phyloP scores from a whole-genome alignment of 2,329 filamentous ascomycete species.

The Beauveria pseudobassiana region DNA sequence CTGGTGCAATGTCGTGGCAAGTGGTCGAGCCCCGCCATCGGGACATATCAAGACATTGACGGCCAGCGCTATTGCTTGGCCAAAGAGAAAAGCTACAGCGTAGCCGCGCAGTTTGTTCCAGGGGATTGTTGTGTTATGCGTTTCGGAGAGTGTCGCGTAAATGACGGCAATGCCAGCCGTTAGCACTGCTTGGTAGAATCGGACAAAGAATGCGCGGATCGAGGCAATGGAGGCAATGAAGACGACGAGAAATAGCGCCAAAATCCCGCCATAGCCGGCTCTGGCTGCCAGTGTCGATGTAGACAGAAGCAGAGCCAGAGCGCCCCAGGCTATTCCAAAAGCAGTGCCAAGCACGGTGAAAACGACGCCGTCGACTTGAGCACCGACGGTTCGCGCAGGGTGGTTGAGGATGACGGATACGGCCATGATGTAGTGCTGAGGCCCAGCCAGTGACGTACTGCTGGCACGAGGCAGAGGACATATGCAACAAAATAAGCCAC shows the following conservation, averaged over 20 bases:
- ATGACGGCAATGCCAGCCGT: conserved; percentile 48
- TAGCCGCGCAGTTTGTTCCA: conserved; percentile 47
- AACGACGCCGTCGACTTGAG: conserved; percentile 48
- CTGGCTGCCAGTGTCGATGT: conserved; percentile 38
- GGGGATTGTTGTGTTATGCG: conserved; percentile 31
- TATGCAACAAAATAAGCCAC: conserved; percentile 51
- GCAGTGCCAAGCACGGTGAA: conserved; percentile 47
- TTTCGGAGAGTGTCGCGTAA: conserved; percentile 46
- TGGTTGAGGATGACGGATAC: conserved; percentile 53
- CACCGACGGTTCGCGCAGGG: conserved; percentile 46
- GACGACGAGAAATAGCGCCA: conserved; percentile 47
- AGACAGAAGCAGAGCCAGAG: conserved; percentile 45
- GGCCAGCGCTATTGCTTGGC: conserved; percentile 44
- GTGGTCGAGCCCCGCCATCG: conserved; percentile 46
- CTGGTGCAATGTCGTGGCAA: conserved; percentile 40
- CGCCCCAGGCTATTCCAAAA: conserved; percentile 47
- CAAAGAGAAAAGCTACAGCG: conserved; percentile 47
- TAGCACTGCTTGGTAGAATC: conserved; percentile 48
- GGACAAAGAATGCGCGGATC: conserved; percentile 47
- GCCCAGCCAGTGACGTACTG: conserved; percentile 42
- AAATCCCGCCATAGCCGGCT: conserved; percentile 44
- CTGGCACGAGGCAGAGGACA: conserved; percentile 45
- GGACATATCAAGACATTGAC: conserved; percentile 43
- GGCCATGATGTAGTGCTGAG: conserved; percentile 47
- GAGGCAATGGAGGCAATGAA: conserved; percentile 46